A percentile compares a stretch with the other conserved stretches of the same genome.
Conservation (phyloP, 768 basidiomycete species). For the Clitopilus hobsonii region DNA sequence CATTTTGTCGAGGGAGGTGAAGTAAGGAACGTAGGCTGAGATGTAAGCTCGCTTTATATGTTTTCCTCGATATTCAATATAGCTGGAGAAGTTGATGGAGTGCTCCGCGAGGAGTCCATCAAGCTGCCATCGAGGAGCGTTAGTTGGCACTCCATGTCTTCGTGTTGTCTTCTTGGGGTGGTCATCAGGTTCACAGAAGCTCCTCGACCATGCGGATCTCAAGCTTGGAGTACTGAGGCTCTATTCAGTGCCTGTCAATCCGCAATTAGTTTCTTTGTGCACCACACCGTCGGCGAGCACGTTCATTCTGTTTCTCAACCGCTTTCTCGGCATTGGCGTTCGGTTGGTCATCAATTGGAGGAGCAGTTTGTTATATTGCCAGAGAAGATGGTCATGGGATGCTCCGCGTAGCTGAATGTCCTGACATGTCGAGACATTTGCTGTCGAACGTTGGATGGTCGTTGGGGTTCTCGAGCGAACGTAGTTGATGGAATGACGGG, state of each 20-base stretch:
- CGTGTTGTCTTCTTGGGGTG: background rate
- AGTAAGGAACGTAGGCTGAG: background rate
- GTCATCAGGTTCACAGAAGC: background rate
- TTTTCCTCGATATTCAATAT: too few species aligned
- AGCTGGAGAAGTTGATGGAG: too few species aligned
- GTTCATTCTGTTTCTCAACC: too few species aligned
- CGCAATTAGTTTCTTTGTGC: background rate
- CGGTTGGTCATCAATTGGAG: too few species aligned
- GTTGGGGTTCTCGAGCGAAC: background rate
- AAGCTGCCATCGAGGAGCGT: background rate
- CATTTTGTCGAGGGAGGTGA: background rate
- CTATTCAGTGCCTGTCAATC: background rate
- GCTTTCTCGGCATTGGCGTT: background rate
- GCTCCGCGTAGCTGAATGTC: background rate
- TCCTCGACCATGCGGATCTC: background rate
- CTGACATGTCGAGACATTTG: background rate
- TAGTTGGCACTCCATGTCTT: background rate
- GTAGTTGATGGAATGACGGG: background rate
- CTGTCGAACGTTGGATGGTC: background rate
- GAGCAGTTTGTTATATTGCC: background rate
- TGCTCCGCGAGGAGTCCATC: background rate
- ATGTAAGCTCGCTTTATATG: background rate
- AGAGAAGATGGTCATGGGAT: background rate
- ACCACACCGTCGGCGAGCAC: background rate
- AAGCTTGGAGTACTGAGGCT: background rate